Conservation (phyloP, 768 basidiomycete species). For the Pholiota microspora region DNA sequence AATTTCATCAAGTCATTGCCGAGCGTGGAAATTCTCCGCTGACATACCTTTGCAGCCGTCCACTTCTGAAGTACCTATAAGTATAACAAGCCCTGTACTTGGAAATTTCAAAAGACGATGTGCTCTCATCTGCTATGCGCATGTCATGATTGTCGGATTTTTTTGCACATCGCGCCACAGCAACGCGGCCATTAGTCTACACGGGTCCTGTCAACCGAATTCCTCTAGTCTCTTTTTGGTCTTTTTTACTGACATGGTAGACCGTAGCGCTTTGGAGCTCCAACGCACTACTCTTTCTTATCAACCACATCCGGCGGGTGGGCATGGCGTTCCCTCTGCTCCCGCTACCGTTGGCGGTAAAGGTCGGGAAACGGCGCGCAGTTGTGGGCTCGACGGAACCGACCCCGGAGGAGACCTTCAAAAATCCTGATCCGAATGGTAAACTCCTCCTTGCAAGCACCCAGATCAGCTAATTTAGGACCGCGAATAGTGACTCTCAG, state of each 20-base stretch:
- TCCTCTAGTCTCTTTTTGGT: background rate
- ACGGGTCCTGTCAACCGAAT: background rate
- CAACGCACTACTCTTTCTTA: background rate
- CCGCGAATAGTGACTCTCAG: background rate
- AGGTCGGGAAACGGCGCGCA: background rate
- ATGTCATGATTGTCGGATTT: too few species aligned
- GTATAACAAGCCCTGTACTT: too few species aligned
- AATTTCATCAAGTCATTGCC: too few species aligned
- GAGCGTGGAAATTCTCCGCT: too few species aligned
- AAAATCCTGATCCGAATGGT: background rate
- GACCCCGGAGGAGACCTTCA: background rate
- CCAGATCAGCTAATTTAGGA: background rate
- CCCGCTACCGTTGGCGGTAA: background rate
- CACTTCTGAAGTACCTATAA: background rate
- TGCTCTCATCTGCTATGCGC: too few species aligned
- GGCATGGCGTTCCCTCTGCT: background rate
- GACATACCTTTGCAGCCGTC: too few species aligned
- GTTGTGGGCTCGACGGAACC: background rate
- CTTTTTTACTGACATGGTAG: background rate
- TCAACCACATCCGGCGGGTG: background rate
- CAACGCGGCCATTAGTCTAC: background rate
- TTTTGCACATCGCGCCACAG: background rate
- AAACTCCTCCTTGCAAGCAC: background rate
- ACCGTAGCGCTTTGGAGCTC: background rate
- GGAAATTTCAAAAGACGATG: too few species aligned